These are phyloP conservation scores for Cutaneotrichosporon dermatis DNA, from an alignment of 1,284 basidiomycete species.

Conservation along the genomic window DNA sequence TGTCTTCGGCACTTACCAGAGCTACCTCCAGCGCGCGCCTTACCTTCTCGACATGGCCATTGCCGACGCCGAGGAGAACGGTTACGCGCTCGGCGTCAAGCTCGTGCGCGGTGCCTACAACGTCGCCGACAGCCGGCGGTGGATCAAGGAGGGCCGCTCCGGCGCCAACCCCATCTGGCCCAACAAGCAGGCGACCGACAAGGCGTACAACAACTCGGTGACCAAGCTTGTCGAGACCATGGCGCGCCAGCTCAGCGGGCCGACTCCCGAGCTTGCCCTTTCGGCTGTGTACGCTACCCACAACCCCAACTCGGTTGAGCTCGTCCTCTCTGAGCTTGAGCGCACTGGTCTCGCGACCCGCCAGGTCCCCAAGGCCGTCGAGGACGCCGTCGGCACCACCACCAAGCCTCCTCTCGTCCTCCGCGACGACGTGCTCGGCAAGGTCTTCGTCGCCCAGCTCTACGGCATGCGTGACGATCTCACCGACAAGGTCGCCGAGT, in stretches of 20 bases:
- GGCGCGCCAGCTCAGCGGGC: slow-evolving; percentile 50
- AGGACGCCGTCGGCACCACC: neutral
- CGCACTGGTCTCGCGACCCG: slow-evolving; percentile 56
- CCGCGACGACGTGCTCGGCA: slow-evolving; percentile 47
- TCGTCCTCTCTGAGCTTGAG: slow-evolving; percentile 62
- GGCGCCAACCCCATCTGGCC: slow-evolving; percentile 51
- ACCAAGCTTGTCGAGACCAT: slow-evolving; percentile 55
- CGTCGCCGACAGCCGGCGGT: slow-evolving; percentile 59
- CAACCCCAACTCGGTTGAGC: slow-evolving; percentile 64
- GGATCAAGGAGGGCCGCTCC: slow-evolving; percentile 36
- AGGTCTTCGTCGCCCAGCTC: slow-evolving; percentile 74
- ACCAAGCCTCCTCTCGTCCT: slow-evolving; percentile 5
- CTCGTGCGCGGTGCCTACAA: slow-evolving; percentile 94
- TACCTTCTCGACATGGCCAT: slow-evolving; percentile 64
- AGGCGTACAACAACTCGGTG: slow-evolving; percentile 69
- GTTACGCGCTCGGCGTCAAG: slow-evolving; percentile 84
- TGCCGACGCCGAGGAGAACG: slow-evolving; percentile 62
- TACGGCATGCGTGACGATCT: slow-evolving; percentile 84
- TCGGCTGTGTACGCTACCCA: slow-evolving; percentile 82
- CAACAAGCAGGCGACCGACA: slow-evolving; percentile 64
- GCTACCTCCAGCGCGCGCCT: slow-evolving; percentile 65
- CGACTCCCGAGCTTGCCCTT: slow-evolving; percentile 52
- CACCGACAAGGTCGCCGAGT: slow-evolving; percentile 63
- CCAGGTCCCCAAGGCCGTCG: neutral
- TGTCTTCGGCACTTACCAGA: slow-evolving; percentile 67